Evolutionary conservation across 805 yeast genomes (phyloP), one percentile per base, ranked within the genome.

Genomic region (Grigorovia transvaalensis): DNA sequence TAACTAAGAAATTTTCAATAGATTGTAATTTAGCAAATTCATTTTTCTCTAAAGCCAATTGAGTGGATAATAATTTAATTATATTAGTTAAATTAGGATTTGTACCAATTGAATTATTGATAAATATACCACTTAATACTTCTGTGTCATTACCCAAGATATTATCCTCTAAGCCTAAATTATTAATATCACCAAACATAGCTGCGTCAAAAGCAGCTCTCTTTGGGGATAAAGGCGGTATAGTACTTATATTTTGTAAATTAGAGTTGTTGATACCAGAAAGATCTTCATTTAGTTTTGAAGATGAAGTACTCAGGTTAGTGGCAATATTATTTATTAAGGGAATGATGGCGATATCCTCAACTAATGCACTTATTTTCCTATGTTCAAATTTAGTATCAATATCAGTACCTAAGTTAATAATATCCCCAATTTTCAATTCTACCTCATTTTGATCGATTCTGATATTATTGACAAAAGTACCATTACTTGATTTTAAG

Each of bases 361-460:
- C 95, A 15, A 93, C 85, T 50, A 75, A 73, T 35, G 96, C 93
- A 52, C 90, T 81, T 50, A 93, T 93, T 64, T 88, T 89, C 61
- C 88, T 80, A 68, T 93, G 98, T 51, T 66, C 69, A 45, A 82
- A 79, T 57, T 81, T 78, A 52, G 78, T 75, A 54, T 72, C 71
- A 51, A 93, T 86, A 61, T 95, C 95, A 49, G 95, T 88, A 1
- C 99, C 99, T 51, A 93, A 71, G 61, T 91, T 95, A n/a, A 93
- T 76, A n/a, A 79, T 74, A 67, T 93, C 99, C 27, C 87, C 90
- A n/a, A 81, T 74, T 51, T 81, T 75, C 48, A 93, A 68, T 57
- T 82, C 87, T 19, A 78, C 79, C 45, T 80, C 84, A 50, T 61
- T 59, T 11, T 71, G 69, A 52, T 74, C 75, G 11, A 93, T 74